These are phyloP conservation scores for Metschnikowia drakensbergensis DNA, from an alignment of 805 yeast species.

Conservation along the genomic window DNA sequence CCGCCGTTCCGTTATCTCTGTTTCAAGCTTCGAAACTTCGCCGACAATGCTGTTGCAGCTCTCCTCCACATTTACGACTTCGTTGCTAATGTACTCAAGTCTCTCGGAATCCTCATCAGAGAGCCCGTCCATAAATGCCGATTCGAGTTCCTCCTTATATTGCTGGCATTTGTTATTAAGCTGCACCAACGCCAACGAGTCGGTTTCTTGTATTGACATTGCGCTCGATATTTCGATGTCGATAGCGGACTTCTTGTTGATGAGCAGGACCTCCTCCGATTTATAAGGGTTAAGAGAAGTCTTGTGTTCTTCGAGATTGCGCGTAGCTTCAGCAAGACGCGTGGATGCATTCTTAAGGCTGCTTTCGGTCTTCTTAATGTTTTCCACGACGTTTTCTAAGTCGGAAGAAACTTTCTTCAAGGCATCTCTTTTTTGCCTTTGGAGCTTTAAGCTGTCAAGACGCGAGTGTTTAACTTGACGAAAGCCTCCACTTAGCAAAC, in stretches of 20 bases:
- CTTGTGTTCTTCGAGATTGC: slow-evolving; percentile 42
- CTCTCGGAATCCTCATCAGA: slow-evolving; percentile 45
- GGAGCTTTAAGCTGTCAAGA: slow-evolving; percentile 61
- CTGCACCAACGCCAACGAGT: slow-evolving; percentile 15
- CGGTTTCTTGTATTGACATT: slow-evolving; percentile 29
- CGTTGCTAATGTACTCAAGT: slow-evolving; percentile 31
- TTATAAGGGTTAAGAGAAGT: slow-evolving; percentile 42
- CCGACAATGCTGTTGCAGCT: slow-evolving; percentile 40
- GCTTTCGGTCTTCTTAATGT: slow-evolving; percentile 46
- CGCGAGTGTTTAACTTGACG: slow-evolving; percentile 65
- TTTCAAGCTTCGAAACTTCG: slow-evolving; percentile 42
- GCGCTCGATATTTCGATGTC: slow-evolving; percentile 43
- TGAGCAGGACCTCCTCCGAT: slow-evolving; percentile 38
- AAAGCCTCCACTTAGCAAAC: slow-evolving; percentile 86
- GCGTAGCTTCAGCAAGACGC: slow-evolving; percentile 32
- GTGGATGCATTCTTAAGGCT: slow-evolving; percentile 50
- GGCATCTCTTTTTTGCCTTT: slow-evolving; percentile 51
- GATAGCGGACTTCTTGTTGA: slow-evolving; percentile 38
- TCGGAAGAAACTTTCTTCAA: slow-evolving; percentile 27
- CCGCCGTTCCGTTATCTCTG: slow-evolving; percentile 28
- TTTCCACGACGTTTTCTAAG: slow-evolving; percentile 30
- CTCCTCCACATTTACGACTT: slow-evolving; percentile 37
- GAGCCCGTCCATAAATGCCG: slow-evolving; percentile 53
- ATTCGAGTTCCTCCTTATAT: slow-evolving; percentile 45
- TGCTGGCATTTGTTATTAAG: slow-evolving; percentile 37